Percentiles rank a stretch among this genome's conserved stretches.
These are phyloP conservation scores for Cordyceps tenuipes DNA, from an alignment of 2,329 filamentous ascomycete species.

Conservation along the genomic window DNA sequence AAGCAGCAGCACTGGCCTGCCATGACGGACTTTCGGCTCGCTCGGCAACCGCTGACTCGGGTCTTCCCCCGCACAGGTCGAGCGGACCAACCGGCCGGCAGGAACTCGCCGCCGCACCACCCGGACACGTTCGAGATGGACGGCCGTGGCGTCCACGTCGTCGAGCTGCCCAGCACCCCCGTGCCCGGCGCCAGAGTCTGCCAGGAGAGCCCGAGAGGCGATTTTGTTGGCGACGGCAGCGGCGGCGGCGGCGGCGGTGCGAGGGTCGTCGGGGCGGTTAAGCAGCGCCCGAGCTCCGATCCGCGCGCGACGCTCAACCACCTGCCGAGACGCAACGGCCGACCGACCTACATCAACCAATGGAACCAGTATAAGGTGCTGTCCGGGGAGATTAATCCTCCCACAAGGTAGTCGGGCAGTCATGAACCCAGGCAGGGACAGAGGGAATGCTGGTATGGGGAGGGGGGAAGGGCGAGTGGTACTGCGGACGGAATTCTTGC, in stretches of 20 bases:
- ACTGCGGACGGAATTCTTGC: not conserved
- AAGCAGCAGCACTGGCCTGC: constrained; percentile 10
- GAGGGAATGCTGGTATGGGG: not conserved
- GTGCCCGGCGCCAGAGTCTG: constrained; percentile 9
- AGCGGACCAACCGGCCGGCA: constrained; percentile 21
- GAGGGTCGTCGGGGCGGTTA: not conserved
- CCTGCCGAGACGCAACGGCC: constrained; percentile 21
- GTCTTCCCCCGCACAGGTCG: constrained; percentile 22
- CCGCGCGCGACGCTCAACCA: constrained; percentile 28
- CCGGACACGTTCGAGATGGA: constrained; percentile 31
- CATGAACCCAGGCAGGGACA: not conserved
- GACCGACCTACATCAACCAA: constrained; percentile 27
- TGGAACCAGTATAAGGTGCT: constrained; percentile 27
- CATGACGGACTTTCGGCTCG: not conserved
- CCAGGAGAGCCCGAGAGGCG: no score
- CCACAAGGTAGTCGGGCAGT: not conserved
- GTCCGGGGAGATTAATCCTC: constrained; percentile 2
- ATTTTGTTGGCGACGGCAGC: no score
- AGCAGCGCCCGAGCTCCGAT: constrained; percentile 17
- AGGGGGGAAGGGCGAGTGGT: not conserved
- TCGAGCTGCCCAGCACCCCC: constrained; percentile 25
- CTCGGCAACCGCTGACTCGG: not conserved
- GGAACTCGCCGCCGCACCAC: constrained; percentile 17
- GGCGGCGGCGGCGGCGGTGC: not conserved
- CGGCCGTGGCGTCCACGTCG: constrained; percentile 22